Base-by-base conservation (phyloP, 495 filamentous ascomycete genomes). In the Lasiosphaeria ovina region DNA sequence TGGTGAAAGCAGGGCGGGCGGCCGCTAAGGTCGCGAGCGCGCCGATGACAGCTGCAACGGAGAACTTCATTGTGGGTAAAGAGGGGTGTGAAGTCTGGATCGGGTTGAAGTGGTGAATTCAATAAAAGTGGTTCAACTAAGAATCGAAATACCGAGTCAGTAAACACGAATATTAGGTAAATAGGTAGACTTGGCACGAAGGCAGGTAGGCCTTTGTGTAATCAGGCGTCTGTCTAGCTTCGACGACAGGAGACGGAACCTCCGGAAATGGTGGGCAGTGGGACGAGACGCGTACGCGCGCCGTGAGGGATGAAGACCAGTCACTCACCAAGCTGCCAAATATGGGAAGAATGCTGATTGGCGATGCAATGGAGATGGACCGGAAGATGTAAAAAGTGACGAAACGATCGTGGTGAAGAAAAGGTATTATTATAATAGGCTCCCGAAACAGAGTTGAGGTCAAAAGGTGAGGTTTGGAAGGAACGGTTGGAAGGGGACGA, bases 31-130 rank as follows among this genome's bases (percentile, higher is more conserved):
- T 72, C 54, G 73, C 72, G 62, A 81, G 64, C 57, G 69, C 71
- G 61, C 72, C 68, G 55, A 78, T 17, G 50, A 73, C 42, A 40
- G 73, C 54, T 50, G 65, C 57, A 55, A 74, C 31, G 49, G 69
- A 63, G 66, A 68, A 70, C 75, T 80, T 79, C 79, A 81, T 81
- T 57, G 67, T 80, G 72, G 54, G 58, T 60, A 6, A 17, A 51
- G 12, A 42, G 10, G 4, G 24, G 45, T 42, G 7, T 54, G 31
- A 34, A 42, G 24, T 24, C 35, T 47, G 44, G 16, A 11, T 14
- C 8, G 12, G 12, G 8, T 47, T 14, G 11, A 5, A 8, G 12
- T 42, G 44, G 24, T 58, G 59, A 60, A 53, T 54, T 53, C 14
- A 53, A 34, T 36, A 33, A 33, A n/a, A 47, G 11, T 7, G 12